Evolutionary conservation across 495 filamentous ascomycete species (phyloP).

Genomic region (Hyaloscypha bicolor): DNA sequence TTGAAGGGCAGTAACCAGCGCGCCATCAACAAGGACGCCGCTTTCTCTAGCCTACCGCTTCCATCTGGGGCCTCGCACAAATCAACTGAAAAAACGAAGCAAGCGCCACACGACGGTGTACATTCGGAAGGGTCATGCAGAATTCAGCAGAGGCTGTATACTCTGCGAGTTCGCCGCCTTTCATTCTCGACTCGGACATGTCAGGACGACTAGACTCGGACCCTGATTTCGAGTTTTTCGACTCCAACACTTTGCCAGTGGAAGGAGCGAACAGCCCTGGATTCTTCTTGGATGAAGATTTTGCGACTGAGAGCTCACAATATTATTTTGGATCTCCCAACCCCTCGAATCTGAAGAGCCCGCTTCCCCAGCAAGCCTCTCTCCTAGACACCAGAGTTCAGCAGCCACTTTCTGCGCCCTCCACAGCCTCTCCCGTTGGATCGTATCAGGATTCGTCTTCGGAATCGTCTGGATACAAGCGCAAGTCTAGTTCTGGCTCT

Average conservation of each 20-base stretch:
- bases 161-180: slow-evolving; percentile 33
- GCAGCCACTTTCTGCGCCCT: slow-evolving; percentile 29
- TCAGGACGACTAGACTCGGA: slow-evolving; percentile 36
- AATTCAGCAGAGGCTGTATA: slow-evolving; percentile 25
- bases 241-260: slow-evolving; percentile 21
- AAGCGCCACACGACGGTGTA: slow-evolving; percentile 2
- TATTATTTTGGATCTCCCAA: slow-evolving; percentile 26
- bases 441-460: slow-evolving; percentile 51
- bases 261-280: slow-evolving; percentile 29
- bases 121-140: slow-evolving; percentile 31
- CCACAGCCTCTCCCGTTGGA: slow-evolving; percentile 42
- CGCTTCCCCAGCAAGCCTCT: slow-evolving; percentile 25
- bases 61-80: neutral
- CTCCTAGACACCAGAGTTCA: slow-evolving; percentile 31
- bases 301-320: slow-evolving; percentile 17
- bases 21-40: neutral
- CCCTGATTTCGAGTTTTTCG: slow-evolving; percentile 44
- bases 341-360: slow-evolving; percentile 23
- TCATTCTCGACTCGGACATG: slow-evolving; percentile 39
- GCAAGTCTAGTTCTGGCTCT: slow-evolving; percentile 48
- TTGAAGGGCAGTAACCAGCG: neutral
- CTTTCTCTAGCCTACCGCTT: neutral
- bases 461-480: slow-evolving; percentile 46
- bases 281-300: slow-evolving; percentile 31
- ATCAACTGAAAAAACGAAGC: neutral